These are phyloP conservation scores for Conringia planisiliqua DNA, from an alignment of 345 rosid species.

Conservation along the genomic window DNA sequence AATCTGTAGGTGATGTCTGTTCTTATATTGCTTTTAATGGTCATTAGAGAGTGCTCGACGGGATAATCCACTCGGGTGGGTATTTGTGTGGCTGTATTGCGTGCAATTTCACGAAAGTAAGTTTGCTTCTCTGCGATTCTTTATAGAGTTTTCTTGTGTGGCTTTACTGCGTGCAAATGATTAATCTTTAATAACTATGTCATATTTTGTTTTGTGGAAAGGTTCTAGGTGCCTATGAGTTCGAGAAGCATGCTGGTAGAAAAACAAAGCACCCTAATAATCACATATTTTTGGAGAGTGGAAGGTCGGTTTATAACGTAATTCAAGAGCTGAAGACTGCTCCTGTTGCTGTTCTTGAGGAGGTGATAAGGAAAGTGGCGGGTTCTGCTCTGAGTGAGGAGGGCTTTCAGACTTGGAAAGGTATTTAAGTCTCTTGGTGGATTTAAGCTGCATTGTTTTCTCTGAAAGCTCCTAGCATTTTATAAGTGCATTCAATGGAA, in stretches of 20 bases:
- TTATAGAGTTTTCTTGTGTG: not conserved
- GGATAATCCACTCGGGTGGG: conserved; percentile 68
- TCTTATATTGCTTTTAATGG: conserved; percentile 13
- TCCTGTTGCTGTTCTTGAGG: conserved; percentile 51
- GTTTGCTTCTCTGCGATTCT: not conserved
- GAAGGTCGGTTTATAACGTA: conserved; percentile 76
- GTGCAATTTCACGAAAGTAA: conserved; percentile 69
- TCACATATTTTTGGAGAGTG: conserved; percentile 76
- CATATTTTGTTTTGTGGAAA: conserved; percentile 25
- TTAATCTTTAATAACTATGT: not conserved
- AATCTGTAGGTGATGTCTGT: not conserved
- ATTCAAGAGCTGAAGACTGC: conserved; percentile 70
- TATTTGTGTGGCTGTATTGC: conserved; percentile 77
- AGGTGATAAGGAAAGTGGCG: conserved; percentile 53
- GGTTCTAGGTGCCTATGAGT: conserved; percentile 76
- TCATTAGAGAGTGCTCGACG: conserved; percentile 56
- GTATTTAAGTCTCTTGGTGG: conserved; percentile 31
- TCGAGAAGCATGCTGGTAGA: conserved; percentile 79
- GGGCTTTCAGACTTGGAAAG: conserved; percentile 77
- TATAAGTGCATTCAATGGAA: not conserved
- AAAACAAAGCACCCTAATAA: conserved; percentile 86
- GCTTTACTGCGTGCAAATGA: not conserved
- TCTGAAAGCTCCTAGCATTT: too few relatives aligned
- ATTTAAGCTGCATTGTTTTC: conserved; percentile 1
- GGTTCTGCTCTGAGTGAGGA: conserved; percentile 76